Conservation (phyloP, 768 basidiomycete species). For the Mycena vulgaris region DNA sequence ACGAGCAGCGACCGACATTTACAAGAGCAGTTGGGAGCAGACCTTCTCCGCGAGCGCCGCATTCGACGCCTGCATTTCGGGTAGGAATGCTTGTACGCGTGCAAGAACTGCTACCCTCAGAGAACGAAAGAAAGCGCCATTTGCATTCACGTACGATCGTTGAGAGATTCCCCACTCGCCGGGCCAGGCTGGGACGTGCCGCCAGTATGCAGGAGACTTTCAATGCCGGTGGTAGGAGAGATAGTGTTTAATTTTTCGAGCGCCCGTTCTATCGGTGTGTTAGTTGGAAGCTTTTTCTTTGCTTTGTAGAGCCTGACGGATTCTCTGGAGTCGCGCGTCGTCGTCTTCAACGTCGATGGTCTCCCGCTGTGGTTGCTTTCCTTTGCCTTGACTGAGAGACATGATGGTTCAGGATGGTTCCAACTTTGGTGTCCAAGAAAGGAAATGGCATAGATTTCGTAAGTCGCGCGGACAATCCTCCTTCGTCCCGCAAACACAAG, state of each 20-base stretch:
- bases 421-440: background rate
- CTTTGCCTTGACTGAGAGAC: constrained; percentile 4
- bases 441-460: background rate
- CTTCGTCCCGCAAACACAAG: too few relatives aligned
- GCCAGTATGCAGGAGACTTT: constrained; percentile 10
- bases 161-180: constrained; percentile 5
- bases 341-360: constrained; percentile 33
- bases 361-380: constrained; percentile 28
- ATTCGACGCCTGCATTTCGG: constrained; percentile 64
- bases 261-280: constrained; percentile 23
- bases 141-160: constrained; percentile 14
- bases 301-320: constrained; percentile 21
- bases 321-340: constrained; percentile 34
- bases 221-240: constrained; percentile 12
- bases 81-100: constrained; percentile 64
- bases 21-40: background rate
- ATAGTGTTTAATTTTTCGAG: constrained; percentile 34
- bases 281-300: background rate
- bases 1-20: constrained; percentile 43
- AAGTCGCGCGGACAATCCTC: too few relatives aligned
- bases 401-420: too few relatives aligned
- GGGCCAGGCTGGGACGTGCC: background rate
- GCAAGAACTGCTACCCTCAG: constrained; percentile 55
- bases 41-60: constrained; percentile 51
- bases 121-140: background rate